Conservation (phyloP, 164 flowering plant genomes). For the Aristolochia californica region DNA sequence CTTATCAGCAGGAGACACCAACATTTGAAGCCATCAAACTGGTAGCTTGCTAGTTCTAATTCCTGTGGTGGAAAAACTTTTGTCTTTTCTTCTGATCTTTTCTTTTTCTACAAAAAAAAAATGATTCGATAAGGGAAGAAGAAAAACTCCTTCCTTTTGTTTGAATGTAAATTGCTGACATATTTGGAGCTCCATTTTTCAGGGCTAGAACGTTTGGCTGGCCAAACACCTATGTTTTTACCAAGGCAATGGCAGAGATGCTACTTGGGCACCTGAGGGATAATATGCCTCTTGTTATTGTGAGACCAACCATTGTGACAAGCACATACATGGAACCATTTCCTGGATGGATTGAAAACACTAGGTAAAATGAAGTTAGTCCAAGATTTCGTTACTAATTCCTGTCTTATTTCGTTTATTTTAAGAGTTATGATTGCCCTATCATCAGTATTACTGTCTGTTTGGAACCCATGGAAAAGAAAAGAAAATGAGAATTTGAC, state of each 20-base stretch:
- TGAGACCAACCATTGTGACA: slow-evolving; percentile 32
- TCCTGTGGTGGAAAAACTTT: not conserved
- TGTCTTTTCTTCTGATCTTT: not conserved
- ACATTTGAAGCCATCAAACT: too few species aligned
- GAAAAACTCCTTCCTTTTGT: too few species aligned
- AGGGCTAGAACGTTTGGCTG: slow-evolving; percentile 40
- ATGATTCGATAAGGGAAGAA: too few species aligned
- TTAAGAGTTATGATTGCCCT: too few species aligned
- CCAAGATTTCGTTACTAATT: not conserved
- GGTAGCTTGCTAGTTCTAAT: not conserved
- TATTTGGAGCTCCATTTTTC: too few species aligned
- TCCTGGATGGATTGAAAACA: slow-evolving; percentile 44
- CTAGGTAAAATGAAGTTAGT: slow-evolving; percentile 22
- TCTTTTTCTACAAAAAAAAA: not conserved
- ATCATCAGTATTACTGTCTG: too few species aligned
- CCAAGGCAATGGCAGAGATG: slow-evolving; percentile 44
- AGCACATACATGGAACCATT: slow-evolving; percentile 35
- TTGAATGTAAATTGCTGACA: too few species aligned
- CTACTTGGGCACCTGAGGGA: slow-evolving; percentile 18
- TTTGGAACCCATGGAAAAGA: too few species aligned
- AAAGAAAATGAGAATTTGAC: too few species aligned
- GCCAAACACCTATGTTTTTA: slow-evolving; percentile 44
- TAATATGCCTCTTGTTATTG: slow-evolving; percentile 22
- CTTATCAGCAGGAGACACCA: too few species aligned
- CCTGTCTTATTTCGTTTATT: not conserved